Conservation (phyloP, 305 asterid species). For the Stenogyne calaminthoides region DNA sequence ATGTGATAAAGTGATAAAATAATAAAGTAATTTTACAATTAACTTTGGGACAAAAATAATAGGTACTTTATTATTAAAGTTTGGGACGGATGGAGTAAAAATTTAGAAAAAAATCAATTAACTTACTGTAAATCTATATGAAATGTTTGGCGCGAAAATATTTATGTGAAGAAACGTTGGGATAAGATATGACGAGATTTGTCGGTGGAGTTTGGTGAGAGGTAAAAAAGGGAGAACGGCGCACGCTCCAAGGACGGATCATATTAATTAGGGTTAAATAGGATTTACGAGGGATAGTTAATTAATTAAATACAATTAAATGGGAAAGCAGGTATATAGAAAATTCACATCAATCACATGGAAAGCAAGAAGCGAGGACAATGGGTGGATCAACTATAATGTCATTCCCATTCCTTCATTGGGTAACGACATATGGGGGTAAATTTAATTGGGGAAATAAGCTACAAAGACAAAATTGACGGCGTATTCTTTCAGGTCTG, state of each 20-base stretch:
- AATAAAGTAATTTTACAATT: no score
- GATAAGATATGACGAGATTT: neutral
- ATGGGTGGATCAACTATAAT: constrained; percentile 32
- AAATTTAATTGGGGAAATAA: constrained; percentile 8
- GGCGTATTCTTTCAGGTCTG: no score
- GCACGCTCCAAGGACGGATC: constrained; percentile 78
- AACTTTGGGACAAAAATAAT: no score
- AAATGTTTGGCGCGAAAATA: no score
- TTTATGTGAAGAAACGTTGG: no score
- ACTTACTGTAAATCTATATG: no score
- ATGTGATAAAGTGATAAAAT: no score
- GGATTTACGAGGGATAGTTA: neutral
- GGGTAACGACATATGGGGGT: constrained; percentile 23
- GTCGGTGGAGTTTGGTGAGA: constrained; percentile 45
- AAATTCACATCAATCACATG: constrained; percentile 22
- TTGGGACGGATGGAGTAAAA: no score
- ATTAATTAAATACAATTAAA: neutral
- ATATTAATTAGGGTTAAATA: constrained; percentile 33
- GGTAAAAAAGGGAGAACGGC: constrained; percentile 40
- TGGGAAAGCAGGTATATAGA: neutral
- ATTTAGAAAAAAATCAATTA: no score
- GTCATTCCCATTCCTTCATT: constrained; percentile 11
- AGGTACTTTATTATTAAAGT: no score
- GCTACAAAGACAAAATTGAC: no score
- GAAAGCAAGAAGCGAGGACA: constrained; percentile 34